Evolutionary conservation across 1,284 basidiomycete genomes (phyloP), one percentile per base, ranked within the genome.

Genomic region (Mycosarcoma mackinlayi): DNA sequence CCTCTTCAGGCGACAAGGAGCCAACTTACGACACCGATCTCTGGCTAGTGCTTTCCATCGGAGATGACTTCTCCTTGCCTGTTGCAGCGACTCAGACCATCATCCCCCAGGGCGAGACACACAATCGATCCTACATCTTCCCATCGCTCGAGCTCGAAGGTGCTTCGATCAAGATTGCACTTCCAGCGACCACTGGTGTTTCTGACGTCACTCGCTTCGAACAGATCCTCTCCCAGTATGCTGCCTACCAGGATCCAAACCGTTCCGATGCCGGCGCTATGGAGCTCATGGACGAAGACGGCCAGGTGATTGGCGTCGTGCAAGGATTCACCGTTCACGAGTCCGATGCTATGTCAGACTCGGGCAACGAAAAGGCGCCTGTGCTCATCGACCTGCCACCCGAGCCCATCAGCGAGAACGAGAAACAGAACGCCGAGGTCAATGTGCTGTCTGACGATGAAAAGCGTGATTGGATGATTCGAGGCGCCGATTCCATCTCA

Each of bases 401-500:
- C 45, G 64, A 66, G 46, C 55, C 68, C n/a, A 37, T 31, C 34
- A 52, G 34, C 31, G 53, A 58, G 21, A 50, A 31, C 41, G 52
- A 54, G 16, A 52, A 56, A 33, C 58, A 71, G 42, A 49, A 66
- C 30, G 25, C 63, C 23, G 39, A 69, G 11, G 69, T 68, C 13
- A 62, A 61, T 19, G 61, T 71, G 3, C 60, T 64, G 28, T 63
- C 68, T 2, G 47, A 42, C 2, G 60, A 64, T 11, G 67, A 65
- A n/a, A 64, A 55, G 40, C 56, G 44, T 23, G 72, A 78, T 25
- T 78, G 76, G 76, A 52, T 78, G 49, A 53, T 76, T 25, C 33
- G 37, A 13, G 63, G 70, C 8, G 82, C 76, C 7, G 73, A 81
- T 34, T 72, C 56, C 38, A 62, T 83, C 31, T 80, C 77, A 0